These are phyloP conservation scores for Fagopyrum homotropicum DNA, from an alignment of 148 eudicot species.

Conservation along the genomic window DNA sequence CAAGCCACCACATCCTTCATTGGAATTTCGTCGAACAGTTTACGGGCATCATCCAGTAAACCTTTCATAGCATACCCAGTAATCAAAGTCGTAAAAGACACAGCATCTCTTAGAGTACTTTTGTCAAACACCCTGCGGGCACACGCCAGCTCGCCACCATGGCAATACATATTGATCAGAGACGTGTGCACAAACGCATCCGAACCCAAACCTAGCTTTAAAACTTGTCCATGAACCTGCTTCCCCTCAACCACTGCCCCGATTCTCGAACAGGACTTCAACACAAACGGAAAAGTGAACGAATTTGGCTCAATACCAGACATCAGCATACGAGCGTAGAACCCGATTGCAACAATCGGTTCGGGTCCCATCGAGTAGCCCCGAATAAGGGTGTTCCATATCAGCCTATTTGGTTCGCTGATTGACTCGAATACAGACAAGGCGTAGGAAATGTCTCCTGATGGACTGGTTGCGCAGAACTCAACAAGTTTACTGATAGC, in stretches of 20 bases:
- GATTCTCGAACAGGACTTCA: constrained; percentile 40
- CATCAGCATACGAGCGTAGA: constrained; percentile 41
- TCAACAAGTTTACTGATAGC: constrained; percentile 31
- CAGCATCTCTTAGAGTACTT: constrained; percentile 34
- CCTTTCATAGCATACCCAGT: constrained; percentile 35
- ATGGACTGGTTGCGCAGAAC: constrained; percentile 35
- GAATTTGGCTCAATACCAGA: constrained; percentile 40
- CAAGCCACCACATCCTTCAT: constrained; percentile 62
- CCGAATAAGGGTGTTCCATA: constrained; percentile 60
- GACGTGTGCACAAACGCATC: constrained; percentile 55
- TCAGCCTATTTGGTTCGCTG: constrained; percentile 38
- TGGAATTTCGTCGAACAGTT: constrained; percentile 54
- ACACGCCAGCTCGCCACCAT: constrained; percentile 26
- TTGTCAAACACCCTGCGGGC: constrained; percentile 44
- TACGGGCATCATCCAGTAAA: constrained; percentile 37
- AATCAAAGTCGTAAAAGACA: constrained; percentile 40
- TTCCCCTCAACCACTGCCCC: constrained; percentile 25
- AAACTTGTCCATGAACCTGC: constrained; percentile 54
- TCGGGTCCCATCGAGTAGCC: constrained; percentile 25
- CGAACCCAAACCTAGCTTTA: constrained; percentile 35
- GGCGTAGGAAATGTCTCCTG: constrained; percentile 33
- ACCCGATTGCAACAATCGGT: constrained; percentile 24
- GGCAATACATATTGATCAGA: constrained; percentile 47
- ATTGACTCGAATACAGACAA: constrained; percentile 29
- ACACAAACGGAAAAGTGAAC: constrained; percentile 54